phyloP scores from a whole-genome alignment of 2,329 filamentous ascomycete genomes.

The Beauveria sp. region DNA sequence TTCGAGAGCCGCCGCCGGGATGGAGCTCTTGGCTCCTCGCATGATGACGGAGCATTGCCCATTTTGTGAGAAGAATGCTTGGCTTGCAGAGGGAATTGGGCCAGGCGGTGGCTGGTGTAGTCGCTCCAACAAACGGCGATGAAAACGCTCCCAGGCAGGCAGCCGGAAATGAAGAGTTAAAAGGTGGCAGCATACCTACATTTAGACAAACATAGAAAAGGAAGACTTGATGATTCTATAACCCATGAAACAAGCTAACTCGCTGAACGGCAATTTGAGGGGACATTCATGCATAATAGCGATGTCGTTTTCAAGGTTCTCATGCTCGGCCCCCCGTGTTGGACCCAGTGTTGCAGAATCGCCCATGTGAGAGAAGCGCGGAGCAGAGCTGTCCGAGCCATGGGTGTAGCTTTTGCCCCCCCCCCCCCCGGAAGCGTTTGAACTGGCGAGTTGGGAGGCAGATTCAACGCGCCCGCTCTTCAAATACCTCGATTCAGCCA shows the following conservation, averaged over 20 bases:
- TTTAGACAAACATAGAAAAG: background rate
- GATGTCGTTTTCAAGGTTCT: constrained; percentile 8
- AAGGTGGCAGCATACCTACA: background rate
- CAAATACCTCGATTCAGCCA: background rate
- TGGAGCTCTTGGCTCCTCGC: constrained; percentile 28
- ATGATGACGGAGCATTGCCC: constrained; percentile 42
- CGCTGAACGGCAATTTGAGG: constrained; percentile 5
- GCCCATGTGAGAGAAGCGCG: background rate
- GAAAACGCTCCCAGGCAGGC: background rate
- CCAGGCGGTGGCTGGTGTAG: background rate
- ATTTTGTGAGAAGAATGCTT: constrained; percentile 22
- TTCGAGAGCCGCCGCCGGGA: constrained; percentile 44
- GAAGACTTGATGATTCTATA: background rate
- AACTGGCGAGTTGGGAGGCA: background rate
- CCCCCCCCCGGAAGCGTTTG: background rate
- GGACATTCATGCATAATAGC: background rate
- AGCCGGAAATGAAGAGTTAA: background rate
- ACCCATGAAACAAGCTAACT: constrained; percentile 6
- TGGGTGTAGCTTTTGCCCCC: background rate
- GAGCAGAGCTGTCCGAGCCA: constrained; percentile 1
- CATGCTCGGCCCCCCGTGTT: constrained; percentile 8
- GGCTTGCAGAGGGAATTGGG: background rate
- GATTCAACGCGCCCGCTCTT: background rate
- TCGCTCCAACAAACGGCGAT: background rate
- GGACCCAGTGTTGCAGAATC: constrained; percentile 10